Base-by-base conservation (phyloP, 108 stramenopile species). In the Nitzschia palea region DNA sequence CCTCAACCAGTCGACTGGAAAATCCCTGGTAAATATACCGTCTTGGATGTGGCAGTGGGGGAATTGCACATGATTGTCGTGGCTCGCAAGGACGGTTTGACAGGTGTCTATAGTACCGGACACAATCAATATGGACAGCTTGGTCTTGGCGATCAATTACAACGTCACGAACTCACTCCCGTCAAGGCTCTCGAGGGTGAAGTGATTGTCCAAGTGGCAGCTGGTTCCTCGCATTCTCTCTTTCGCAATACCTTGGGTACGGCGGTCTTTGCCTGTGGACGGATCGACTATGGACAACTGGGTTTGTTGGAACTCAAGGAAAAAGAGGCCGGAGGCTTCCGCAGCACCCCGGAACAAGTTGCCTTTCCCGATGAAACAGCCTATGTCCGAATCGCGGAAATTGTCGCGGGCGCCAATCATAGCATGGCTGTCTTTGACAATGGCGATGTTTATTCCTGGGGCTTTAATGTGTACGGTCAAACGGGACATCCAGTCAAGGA, bases 41-140 rank as follows among this genome's bases (percentile, higher is more conserved):
- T 95, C 22, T 9, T 86, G 55, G 55, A 71, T 26, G 65, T 98
- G 27, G 87, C 91, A 2, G 88, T 90, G 66, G 94, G 98, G 8
- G 74, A 68, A 8, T 82, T 82, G 70, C 97, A 97, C 71, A 62
- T 91, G 9, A 48, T 99, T 32, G 91, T 90, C 6, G 79, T 93
- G 17, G 78, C 88, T 26, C 75, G 80, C 18, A 80, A 80, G 25
- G 64, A 37, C 15, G 68, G 59, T 18, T 37, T 57, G 20, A 58
- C 74, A 9, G 25, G 30, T 34, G 81, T 97, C 9, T 96, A 83
- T 67, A 67, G 83, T 8, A 71, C 80, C 57, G 98, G 98, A 14
- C 64, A 92, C 58, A 97, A 95, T 74, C 65, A 87, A 18, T 96
- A 94, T 74, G 98, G 97, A 2, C 96, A 98, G 78, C 74, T 98